Conservation (phyloP, 1,284 basidiomycete species). For the Xanthoconium separans region DNA sequence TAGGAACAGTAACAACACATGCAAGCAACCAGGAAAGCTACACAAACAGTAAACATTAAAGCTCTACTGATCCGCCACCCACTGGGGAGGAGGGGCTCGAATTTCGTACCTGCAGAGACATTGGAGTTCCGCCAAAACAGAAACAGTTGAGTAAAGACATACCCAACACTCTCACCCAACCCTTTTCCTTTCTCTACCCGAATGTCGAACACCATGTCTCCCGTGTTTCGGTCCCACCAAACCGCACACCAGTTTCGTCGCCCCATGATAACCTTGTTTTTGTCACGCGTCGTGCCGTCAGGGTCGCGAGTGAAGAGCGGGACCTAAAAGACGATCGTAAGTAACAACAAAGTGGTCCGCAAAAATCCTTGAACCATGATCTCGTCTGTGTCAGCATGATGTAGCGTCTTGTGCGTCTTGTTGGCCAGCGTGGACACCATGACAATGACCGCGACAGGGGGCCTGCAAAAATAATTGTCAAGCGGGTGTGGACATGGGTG, state of each 20-base stretch:
- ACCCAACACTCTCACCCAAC: slow-evolving; percentile 74
- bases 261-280: slow-evolving; percentile 82
- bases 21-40: neutral
- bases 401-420: slow-evolving; percentile 84
- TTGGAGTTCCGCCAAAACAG: neutral
- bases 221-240: slow-evolving; percentile 55
- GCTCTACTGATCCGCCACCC: slow-evolving; percentile 31
- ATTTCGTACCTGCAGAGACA: slow-evolving; percentile 43
- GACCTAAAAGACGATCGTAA: slow-evolving; percentile 44
- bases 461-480: slow-evolving; percentile 38
- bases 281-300: slow-evolving; percentile 59
- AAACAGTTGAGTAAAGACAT: slow-evolving; percentile 13
- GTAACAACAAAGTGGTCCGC: neutral
- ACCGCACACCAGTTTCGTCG: slow-evolving; percentile 90
- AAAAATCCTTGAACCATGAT: slow-evolving; percentile 58
- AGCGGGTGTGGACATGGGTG: neutral
- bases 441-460: slow-evolving; percentile 74
- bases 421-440: slow-evolving; percentile 80
- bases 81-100: slow-evolving; percentile 50
- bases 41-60: slow-evolving; percentile 8
- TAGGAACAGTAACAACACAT: neutral
- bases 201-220: slow-evolving; percentile 83
- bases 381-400: slow-evolving; percentile 79
- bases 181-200: slow-evolving; percentile 86
- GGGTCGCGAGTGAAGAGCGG: slow-evolving; percentile 81